Evolutionary conservation across 768 basidiomycete species (phyloP), one percentile per base, ranked within the genome.

Genomic region (Mycena pura): DNA sequence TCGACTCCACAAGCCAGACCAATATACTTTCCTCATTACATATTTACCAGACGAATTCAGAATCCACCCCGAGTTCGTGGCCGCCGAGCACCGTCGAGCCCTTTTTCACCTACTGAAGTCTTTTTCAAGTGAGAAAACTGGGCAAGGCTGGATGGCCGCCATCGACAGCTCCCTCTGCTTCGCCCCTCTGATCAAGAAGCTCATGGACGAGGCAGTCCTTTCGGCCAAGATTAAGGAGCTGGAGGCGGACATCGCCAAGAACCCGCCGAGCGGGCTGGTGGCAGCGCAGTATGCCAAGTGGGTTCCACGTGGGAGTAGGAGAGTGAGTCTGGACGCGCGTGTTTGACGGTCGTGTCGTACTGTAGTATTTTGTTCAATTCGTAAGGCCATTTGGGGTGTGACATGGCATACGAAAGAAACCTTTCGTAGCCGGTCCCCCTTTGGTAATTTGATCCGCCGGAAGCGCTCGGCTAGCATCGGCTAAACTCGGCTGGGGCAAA

Each of bases 101-200:
- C 14, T 5, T 7, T 19, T 41, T 25, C n/a, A 6, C 2, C n/a
- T 4, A n/a, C 29, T 44, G 7, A 32, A 28, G 27, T 46, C 4
- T 13, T 24, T 5, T 1, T 41, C 2, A 11, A 62, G 60, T 24
- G 53, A 43, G 1, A 44, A 41, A 25, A 56, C 53, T n/a, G 60
- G 60, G 8, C 25, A 55, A 27, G 60, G 60, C 2, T 62, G 47
- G 46, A 46, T 62, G 43, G 47, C 53, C 11, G 15, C 44, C 29
- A 55, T 22, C 32, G 53, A 62, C 11, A 24, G 32, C 27, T 24
- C 31, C 5, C 6, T 36, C 40, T 32, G 38, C 6, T 62, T 56
- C 41, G 45, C 40, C 2, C 15, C 60, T 29, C n/a, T 62, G 40
- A 48, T 46, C n/a, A n/a, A n/a, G n/a, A 50, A 56, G 5, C 48